phyloP scores from a whole-genome alignment of 169 alveolate species.

The Cryptosporidium ubiquitum region DNA sequence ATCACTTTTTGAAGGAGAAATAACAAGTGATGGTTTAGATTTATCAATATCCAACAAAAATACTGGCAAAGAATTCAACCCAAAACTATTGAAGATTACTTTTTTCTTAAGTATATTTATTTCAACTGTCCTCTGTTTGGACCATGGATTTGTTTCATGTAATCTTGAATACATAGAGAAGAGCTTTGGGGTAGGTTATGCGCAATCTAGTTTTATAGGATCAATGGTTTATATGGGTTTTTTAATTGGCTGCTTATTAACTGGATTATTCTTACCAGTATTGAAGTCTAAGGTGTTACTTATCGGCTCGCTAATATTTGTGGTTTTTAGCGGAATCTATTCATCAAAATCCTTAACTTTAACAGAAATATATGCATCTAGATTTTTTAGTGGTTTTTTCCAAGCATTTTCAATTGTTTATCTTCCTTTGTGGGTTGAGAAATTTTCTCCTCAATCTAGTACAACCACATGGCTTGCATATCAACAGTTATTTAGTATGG shows the following conservation, averaged over 20 bases:
- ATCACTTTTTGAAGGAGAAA: constrained; percentile 58
- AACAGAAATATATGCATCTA: constrained; percentile 61
- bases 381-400: constrained; percentile 67
- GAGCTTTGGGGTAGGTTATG: constrained; percentile 58
- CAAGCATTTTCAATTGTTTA: constrained; percentile 56
- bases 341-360: constrained; percentile 31
- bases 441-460: constrained; percentile 37
- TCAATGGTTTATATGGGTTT: constrained; percentile 73
- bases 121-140: constrained; percentile 56
- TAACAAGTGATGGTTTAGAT: constrained; percentile 25
- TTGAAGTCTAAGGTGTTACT: constrained; percentile 40
- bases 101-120: constrained; percentile 14
- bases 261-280: constrained; percentile 64
- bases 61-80: not conserved
- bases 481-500: constrained; percentile 61
- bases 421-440: constrained; percentile 69
- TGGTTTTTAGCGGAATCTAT: constrained; percentile 11
- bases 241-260: constrained; percentile 47
- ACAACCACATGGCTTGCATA: constrained; percentile 64
- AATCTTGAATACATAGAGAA: constrained; percentile 52
- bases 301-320: constrained; percentile 11
- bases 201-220: constrained; percentile 69
- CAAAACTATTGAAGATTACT: constrained; percentile 1
- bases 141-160: constrained; percentile 68
- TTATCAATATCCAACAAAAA: not conserved